These are phyloP conservation scores for Baorangia bicolor DNA, from an alignment of 768 basidiomycete species.

Conservation along the genomic window DNA sequence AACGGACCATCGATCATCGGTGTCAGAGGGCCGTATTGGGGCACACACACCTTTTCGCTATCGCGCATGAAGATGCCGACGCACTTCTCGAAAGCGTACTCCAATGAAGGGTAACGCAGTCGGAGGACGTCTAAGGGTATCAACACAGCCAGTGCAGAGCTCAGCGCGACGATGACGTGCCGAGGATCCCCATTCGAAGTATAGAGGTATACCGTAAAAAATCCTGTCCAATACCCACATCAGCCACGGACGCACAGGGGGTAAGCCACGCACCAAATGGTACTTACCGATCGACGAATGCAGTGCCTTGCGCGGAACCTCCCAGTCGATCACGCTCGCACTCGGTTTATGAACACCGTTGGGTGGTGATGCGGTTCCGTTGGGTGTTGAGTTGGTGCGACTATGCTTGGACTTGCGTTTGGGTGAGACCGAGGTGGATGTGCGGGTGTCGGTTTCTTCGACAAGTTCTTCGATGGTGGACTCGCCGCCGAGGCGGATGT, in stretches of 20 bases:
- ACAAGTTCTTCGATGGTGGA: constrained; percentile 25
- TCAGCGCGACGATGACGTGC: constrained; percentile 60
- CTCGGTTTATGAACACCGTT: constrained; percentile 11
- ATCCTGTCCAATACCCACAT: constrained; percentile 41
- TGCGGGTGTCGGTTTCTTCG: constrained; percentile 20
- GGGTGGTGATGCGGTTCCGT: constrained; percentile 6
- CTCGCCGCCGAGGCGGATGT: constrained; percentile 10
- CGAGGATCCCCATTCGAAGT: constrained; percentile 44
- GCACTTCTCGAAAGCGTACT: constrained; percentile 62
- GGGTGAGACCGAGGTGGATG: constrained; percentile 8
- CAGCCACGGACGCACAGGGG: neutral
- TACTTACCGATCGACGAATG: constrained; percentile 86
- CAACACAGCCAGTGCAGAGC: constrained; percentile 64
- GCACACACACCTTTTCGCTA: constrained; percentile 61
- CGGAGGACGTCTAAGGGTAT: constrained; percentile 75
- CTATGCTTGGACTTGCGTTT: constrained; percentile 19
- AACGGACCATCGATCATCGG: neutral
- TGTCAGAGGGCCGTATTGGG: neutral
- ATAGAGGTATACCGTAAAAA: constrained; percentile 63
- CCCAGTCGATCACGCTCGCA: constrained; percentile 61
- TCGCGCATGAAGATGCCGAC: constrained; percentile 90
- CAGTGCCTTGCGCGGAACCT: constrained; percentile 83
- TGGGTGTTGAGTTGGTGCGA: constrained; percentile 6
- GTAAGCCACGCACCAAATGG: neutral
- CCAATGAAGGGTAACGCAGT: constrained; percentile 63